A percentile compares a stretch with the other conserved stretches of the same genome.
Conservation (phyloP, 1,284 basidiomycete genomes). For the Cryptococcus depauperatus region DNA sequence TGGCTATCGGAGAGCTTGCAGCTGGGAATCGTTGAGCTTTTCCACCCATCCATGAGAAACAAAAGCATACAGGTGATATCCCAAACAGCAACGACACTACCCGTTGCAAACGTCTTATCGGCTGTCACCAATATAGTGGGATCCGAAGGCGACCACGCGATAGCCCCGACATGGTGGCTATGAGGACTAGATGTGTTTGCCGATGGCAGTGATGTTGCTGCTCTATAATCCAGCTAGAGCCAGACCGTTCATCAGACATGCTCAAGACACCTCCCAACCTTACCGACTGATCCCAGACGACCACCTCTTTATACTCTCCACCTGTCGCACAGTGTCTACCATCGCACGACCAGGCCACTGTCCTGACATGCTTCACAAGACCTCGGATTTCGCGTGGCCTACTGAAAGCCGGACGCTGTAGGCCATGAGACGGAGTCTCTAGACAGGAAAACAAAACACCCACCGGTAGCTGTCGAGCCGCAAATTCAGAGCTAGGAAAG, state of each 20-base stretch:
- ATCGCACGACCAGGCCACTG: slow-evolving; percentile 25
- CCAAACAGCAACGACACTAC: slow-evolving; percentile 32
- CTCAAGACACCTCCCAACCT: neutral
- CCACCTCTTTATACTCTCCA: slow-evolving; percentile 20
- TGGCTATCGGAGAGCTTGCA: slow-evolving; percentile 19
- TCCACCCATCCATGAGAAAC: neutral
- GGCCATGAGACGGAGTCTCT: too few relatives aligned
- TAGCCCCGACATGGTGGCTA: slow-evolving; percentile 29
- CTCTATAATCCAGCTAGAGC: slow-evolving; percentile 11
- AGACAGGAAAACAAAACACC: too few relatives aligned
- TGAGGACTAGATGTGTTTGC: slow-evolving; percentile 28
- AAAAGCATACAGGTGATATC: slow-evolving; percentile 22
- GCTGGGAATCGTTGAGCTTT: slow-evolving; percentile 7
- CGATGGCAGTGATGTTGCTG: slow-evolving; percentile 15
- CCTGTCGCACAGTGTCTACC: slow-evolving; percentile 22
- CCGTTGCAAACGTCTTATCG: slow-evolving; percentile 22
- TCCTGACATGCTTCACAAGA: slow-evolving; percentile 16
- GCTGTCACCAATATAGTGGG: slow-evolving; percentile 32
- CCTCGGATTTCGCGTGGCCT: neutral
- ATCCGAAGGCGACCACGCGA: slow-evolving; percentile 37
- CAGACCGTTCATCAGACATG: neutral
- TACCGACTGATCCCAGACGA: slow-evolving; percentile 22
- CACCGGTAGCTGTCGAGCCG: too few relatives aligned
- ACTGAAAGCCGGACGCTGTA: neutral
- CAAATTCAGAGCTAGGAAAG: too few relatives aligned